These are phyloP conservation scores for Astragalus membranaceus DNA, from an alignment of 306 rosid genomes.

Conservation along the genomic window DNA sequence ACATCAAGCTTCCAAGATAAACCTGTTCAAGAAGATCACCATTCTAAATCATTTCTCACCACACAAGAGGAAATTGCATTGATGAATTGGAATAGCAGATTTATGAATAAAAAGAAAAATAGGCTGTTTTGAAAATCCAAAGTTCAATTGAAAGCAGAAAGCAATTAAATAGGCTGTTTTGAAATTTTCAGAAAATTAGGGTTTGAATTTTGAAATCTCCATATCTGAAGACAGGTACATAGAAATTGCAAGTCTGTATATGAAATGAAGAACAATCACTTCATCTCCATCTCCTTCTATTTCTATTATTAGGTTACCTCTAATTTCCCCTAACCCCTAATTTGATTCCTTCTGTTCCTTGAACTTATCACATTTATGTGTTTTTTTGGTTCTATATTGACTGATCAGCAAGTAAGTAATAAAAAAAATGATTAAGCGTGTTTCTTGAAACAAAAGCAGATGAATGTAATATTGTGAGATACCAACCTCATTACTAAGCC, in stretches of 20 bases:
- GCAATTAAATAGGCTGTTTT: neutral
- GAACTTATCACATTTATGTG: too few relatives aligned
- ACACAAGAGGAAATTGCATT: constrained; percentile 1
- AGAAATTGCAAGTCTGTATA: neutral
- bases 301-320: too few relatives aligned
- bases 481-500: too few relatives aligned
- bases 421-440: too few relatives aligned
- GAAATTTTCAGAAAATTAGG: neutral
- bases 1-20: constrained; percentile 12
- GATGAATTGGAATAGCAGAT: neutral
- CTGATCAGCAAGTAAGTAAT: too few relatives aligned
- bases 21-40: constrained; percentile 11
- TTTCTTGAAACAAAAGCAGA: too few relatives aligned
- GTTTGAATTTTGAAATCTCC: neutral
- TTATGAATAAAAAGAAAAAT: neutral
- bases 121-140: neutral
- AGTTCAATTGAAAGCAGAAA: neutral
- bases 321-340: too few relatives aligned
- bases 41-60: constrained; percentile 2
- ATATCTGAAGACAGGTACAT: neutral
- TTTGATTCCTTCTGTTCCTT: too few relatives aligned
- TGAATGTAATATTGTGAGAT: too few relatives aligned
- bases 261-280: neutral
- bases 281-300: too few relatives aligned
- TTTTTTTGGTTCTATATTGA: too few relatives aligned